Evolutionary conservation across 2,329 filamentous ascomycete species (phyloP), one percentile per base, ranked within the genome.

Genomic region (Lasiodiplodia theobromae): DNA sequence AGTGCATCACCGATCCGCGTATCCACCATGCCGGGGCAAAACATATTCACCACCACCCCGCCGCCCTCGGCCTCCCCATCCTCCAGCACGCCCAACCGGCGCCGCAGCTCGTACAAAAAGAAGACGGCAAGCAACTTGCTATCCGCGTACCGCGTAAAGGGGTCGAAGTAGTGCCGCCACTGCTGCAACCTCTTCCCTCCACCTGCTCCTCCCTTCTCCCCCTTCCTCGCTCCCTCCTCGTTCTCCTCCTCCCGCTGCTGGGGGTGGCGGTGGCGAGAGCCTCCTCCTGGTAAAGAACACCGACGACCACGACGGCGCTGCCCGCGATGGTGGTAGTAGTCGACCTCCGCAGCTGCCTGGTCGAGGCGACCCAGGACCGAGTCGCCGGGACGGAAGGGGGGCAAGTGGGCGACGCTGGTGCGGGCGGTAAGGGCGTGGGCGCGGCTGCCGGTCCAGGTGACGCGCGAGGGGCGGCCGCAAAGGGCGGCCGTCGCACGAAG

Each of bases 21-120:
- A 10, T 49, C 18, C 58, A 67, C 65, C 58, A 63, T 63, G 4
- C 58, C 58, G 4, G 58, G 58, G 6, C 58, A 63, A 3, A 49
- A 51, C 47, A 63, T 63, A 21, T 63, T 51, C 14, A 63, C 16
- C 5, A 51, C 58, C 2, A 63, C 58, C 28, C 12, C 38, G 12
- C 51, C 40, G 2, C 18, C 40, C 5, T 7, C 7, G 0, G 1
- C n/a, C 2, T 21, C 44, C 7, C 18, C 44, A 0, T 47, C 44
- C 23, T 34, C 40, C 25, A 8, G 28, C 23, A 63, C 38, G 0
- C 40, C 16, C 40, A 37, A 5, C n/a, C 47, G 21, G 40, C 14
- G 4, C 14, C 38, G 23, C 47, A 47, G 14, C 40, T 47, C 38
- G 23, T 49, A n/a, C 38, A 63, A 10, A 18, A 63, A 63, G 23